Evolutionary conservation across 2,329 filamentous ascomycete species (phyloP).

Genomic region (Apiospora hydei): DNA sequence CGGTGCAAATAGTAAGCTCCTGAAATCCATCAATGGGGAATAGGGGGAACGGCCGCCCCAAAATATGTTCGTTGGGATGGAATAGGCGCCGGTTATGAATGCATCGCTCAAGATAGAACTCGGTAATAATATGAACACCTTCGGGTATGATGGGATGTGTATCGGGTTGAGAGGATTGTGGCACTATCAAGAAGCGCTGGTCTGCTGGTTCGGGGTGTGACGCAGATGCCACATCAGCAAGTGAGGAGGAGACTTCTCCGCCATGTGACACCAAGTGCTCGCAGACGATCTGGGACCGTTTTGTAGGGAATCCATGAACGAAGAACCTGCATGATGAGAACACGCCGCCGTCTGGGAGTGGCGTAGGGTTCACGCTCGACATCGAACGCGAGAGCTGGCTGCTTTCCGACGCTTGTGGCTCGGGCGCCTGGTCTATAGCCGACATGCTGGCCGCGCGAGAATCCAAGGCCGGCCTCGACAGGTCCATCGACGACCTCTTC

Average conservation of each 20-base stretch:
- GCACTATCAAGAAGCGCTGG: conserved; percentile 61
- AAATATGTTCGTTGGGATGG: conserved; percentile 71
- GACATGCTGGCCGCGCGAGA: conserved; percentile 22
- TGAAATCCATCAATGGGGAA: conserved; percentile 76
- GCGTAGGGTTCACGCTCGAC: conserved; percentile 35
- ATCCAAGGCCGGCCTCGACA: conserved; percentile 24
- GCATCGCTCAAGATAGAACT: conserved; percentile 93
- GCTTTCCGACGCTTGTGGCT: conserved; percentile 22
- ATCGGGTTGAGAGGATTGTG: conserved; percentile 56
- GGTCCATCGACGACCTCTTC: conserved; percentile 43
- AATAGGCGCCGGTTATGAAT: conserved; percentile 78
- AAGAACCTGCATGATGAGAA: conserved; percentile 66
- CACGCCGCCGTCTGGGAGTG: conserved; percentile 46
- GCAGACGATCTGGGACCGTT: conserved; percentile 56
- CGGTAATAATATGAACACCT: conserved; percentile 70
- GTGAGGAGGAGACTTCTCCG: conserved; percentile 51
- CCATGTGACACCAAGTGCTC: conserved; percentile 57
- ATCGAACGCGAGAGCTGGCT: conserved; percentile 27
- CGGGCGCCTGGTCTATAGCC: background rate
- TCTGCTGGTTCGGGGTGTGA: conserved; percentile 37
- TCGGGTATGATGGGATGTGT: conserved; percentile 51
- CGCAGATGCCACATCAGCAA: conserved; percentile 49
- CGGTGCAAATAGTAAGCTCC: conserved; percentile 77
- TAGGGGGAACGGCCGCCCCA: conserved; percentile 77
- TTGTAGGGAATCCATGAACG: conserved; percentile 64